phyloP scores from a whole-genome alignment of 2,329 filamentous ascomycete genomes.

The Dothiorella sarmentorum region DNA sequence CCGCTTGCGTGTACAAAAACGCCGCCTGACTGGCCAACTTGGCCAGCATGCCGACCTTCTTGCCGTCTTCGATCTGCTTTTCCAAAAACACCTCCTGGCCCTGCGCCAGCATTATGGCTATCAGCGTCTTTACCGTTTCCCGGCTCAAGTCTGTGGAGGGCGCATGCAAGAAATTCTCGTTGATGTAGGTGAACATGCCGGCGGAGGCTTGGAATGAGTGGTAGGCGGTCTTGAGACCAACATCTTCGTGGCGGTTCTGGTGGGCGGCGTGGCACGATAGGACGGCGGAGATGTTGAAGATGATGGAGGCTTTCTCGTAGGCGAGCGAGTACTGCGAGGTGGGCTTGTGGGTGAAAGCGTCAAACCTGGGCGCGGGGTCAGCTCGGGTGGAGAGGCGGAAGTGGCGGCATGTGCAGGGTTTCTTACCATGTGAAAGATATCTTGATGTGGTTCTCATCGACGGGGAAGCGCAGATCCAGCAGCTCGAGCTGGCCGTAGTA shows the following conservation, averaged over 20 bases:
- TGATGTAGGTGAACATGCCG: constrained; percentile 99
- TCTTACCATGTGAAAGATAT: constrained; percentile 94
- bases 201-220: constrained; percentile 97
- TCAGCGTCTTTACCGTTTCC: constrained; percentile 92
- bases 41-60: constrained; percentile 86
- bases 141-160: constrained; percentile 93
- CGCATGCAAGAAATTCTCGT: constrained; percentile 97
- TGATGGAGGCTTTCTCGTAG: constrained; percentile 97
- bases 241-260: constrained; percentile 88
- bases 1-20: constrained; percentile 80
- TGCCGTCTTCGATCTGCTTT: constrained; percentile 88
- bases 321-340: constrained; percentile 95
- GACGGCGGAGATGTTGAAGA: constrained; percentile 98
- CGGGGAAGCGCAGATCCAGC: constrained; percentile 88
- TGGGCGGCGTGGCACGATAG: constrained; percentile 92
- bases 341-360: constrained; percentile 98
- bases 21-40: constrained; percentile 90
- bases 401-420: no score
- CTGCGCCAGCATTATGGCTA: constrained; percentile 89
- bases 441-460: constrained; percentile 98
- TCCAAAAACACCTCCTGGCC: constrained; percentile 97
- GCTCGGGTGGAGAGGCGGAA: no score
- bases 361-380: constrained; percentile 88
- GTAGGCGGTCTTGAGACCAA: constrained; percentile 91
- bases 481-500: constrained; percentile 98